A percentile compares a stretch with the other conserved stretches of the same genome.
These are phyloP conservation scores for Vitis riparia DNA, from an alignment of 164 flowering plant species.

Conservation along the genomic window DNA sequence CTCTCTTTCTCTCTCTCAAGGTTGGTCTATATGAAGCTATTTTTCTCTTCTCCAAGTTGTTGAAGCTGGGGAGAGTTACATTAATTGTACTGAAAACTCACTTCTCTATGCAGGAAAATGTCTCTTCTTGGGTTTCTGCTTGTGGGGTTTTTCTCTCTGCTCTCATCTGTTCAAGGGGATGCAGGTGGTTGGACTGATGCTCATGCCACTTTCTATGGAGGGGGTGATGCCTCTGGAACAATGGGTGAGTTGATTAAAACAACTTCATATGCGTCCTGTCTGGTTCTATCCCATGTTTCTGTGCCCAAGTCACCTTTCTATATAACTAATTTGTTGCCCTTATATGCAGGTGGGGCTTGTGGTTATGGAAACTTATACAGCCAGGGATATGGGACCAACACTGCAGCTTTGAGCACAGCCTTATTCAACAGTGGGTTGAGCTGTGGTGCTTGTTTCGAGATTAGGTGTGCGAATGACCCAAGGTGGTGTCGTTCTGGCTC, in stretches of 20 bases:
- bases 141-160: conserved; percentile 19
- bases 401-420: conserved; percentile 78
- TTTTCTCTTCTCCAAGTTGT: no score
- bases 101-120: conserved; percentile 18
- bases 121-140: conserved; percentile 17
- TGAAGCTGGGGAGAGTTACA: no score
- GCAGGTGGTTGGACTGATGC: conserved; percentile 38
- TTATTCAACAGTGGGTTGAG: conserved; percentile 69
- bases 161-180: conserved; percentile 18
- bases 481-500: conserved; percentile 66
- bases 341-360: conserved; percentile 71
- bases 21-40: no score
- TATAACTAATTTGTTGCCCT: neutral
- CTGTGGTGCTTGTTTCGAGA: conserved; percentile 80
- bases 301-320: neutral
- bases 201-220: conserved; percentile 52
- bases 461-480: conserved; percentile 57
- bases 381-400: conserved; percentile 78
- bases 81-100: neutral
- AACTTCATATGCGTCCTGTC: no score
- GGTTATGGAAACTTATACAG: conserved; percentile 82
- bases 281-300: neutral
- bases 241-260: conserved; percentile 31
- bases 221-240: conserved; percentile 51
- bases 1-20: neutral